These are phyloP conservation scores for Trichophyton mentagrophytes DNA, from an alignment of 2,329 filamentous ascomycete genomes.

Conservation along the genomic window DNA sequence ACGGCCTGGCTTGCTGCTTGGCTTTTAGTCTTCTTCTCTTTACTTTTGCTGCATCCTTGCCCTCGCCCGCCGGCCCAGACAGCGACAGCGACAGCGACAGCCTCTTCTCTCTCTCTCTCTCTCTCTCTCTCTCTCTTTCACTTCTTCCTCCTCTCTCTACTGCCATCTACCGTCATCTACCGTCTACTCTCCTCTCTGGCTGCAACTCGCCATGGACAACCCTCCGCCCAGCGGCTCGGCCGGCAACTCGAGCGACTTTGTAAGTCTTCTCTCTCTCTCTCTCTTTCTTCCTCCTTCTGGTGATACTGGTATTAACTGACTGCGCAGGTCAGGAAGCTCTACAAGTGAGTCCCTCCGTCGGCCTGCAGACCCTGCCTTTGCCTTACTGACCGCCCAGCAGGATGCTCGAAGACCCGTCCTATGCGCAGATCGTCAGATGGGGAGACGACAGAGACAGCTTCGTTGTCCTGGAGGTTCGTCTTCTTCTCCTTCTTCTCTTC, in stretches of 20 bases:
- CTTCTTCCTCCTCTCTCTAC: neutral
- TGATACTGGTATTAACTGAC: slow-evolving; percentile 12
- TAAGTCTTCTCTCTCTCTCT: slow-evolving; percentile 40
- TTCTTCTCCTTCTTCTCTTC: neutral
- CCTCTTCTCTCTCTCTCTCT: neutral
- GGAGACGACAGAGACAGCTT: slow-evolving; percentile 91
- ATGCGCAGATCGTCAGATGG: slow-evolving; percentile 89
- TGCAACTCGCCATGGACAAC: slow-evolving; percentile 9
- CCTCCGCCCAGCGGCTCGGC: slow-evolving; percentile 26
- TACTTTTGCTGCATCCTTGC: too few relatives aligned
- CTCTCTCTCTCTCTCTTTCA: neutral
- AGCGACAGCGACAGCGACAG: too few relatives aligned
- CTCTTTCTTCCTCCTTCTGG: neutral
- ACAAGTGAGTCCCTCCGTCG: slow-evolving; percentile 57
- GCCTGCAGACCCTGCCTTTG: too few relatives aligned
- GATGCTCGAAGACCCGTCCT: slow-evolving; percentile 92
- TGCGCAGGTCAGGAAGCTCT: slow-evolving; percentile 75
- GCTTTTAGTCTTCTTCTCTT: neutral
- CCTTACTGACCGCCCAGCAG: slow-evolving; percentile 33
- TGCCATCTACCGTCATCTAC: too few relatives aligned
- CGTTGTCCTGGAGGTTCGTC: slow-evolving; percentile 77
- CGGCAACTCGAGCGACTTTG: slow-evolving; percentile 92
- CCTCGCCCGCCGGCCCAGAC: too few relatives aligned
- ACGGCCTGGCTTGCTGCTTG: too few relatives aligned
- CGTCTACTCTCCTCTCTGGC: neutral